Base-by-base conservation (phyloP, 768 basidiomycete species). In the Psilocybe azurescens region DNA sequence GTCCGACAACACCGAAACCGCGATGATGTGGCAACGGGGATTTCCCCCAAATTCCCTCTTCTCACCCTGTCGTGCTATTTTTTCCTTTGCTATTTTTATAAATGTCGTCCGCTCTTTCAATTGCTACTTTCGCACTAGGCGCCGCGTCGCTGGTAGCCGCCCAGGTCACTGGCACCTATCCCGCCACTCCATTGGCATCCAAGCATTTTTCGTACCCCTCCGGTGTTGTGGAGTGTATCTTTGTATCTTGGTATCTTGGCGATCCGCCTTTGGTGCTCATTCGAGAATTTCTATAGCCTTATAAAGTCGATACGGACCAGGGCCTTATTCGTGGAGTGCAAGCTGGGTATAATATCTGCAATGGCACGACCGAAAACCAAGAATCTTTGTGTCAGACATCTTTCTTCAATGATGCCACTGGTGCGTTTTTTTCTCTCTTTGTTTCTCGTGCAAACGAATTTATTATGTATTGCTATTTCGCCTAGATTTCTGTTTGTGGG, bases 401-500 rank as follows among this genome's bases (percentile, higher is more conserved):
- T 2, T 78, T 86, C 65, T 70, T 86, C 51, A 89, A 88, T 75
- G 73, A 75, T 58, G 72, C 88, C 20, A 83, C 71, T 51, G 71
- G 73, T 87, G 30, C 38, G 77, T 69, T 8, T 57, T 11, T 24
- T 14, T 30, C 7, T 2, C 3, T 48, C 18, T 20, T 13, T 38
- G 5, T 44, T n/a, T 13, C 24, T 28, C 47, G 36, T 24, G 13
- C 28, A 6, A 47, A 36, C 10, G n/a, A 33, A 55, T 24, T 39
- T 13, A 9, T 20, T 29, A 32, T 41, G 18, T 60, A 58, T 44
- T 28, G 20, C 61, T 36, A 39, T 39, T 14, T 14, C n/a, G 7
- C 3, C 18, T 52, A 91, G 90, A 92, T 66, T 91, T 89, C 72
- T 91, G 90, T 64, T 63, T 91, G 0, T 91, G 87, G 87, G 87